phyloP scores from a whole-genome alignment of 129 eudicot genomes.

The Silybum marianum region DNA sequence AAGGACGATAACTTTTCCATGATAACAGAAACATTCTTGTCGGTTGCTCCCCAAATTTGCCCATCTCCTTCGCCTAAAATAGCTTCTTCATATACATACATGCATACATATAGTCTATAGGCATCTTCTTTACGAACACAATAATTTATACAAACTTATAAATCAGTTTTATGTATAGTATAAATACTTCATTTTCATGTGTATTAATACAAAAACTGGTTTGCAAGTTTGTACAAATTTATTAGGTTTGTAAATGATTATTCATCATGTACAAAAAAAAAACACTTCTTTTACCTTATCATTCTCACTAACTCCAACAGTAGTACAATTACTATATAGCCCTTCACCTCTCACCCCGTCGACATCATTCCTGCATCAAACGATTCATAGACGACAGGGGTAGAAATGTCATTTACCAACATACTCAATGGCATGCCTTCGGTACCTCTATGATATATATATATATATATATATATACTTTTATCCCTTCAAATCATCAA shows the following conservation, averaged over 20 bases:
- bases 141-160: no score
- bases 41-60: no score
- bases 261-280: not conserved
- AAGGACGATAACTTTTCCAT: no score
- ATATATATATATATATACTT: not conserved
- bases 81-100: no score
- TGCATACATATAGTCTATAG: no score
- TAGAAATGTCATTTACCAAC: slow-evolving; percentile 27
- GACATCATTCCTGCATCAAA: not conserved
- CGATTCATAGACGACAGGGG: slow-evolving; percentile 14
- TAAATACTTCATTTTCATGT: not conserved
- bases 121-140: no score
- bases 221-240: no score
- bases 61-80: no score
- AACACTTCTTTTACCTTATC: slow-evolving; percentile 4
- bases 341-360: slow-evolving; percentile 20
- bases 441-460: slow-evolving; percentile 9
- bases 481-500: slow-evolving; percentile 31
- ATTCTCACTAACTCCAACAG: slow-evolving; percentile 14
- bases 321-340: slow-evolving; percentile 2
- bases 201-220: not conserved
- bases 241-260: not conserved
- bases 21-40: no score
- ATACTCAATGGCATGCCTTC: not conserved
- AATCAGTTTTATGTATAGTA: no score